Conservation (phyloP, 495 filamentous ascomycete genomes). For the Xylaria venustula region DNA sequence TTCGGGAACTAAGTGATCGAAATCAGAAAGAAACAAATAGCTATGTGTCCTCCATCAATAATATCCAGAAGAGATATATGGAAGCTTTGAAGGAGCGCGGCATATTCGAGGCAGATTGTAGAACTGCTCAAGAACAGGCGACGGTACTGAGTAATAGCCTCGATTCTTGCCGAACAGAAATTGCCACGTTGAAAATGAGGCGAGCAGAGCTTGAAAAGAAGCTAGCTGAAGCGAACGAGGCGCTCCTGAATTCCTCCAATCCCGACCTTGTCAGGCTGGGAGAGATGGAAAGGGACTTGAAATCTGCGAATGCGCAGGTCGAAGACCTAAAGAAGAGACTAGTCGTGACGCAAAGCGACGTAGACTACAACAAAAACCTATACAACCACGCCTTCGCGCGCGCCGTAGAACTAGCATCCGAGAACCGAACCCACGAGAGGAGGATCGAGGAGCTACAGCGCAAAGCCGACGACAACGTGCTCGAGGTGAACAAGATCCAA, state of each 20-base stretch:
- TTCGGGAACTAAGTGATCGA: conserved; percentile 27
- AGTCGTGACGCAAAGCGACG: conserved; percentile 36
- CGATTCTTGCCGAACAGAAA: conserved; percentile 44
- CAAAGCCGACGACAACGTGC: conserved; percentile 51
- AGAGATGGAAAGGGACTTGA: conserved; percentile 37
- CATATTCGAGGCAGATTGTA: conserved; percentile 33
- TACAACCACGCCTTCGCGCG: conserved; percentile 64
- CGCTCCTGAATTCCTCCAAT: conserved; percentile 46
- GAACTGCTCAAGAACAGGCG: conserved; percentile 25
- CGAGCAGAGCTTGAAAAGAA: conserved; percentile 47
- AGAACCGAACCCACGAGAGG: conserved; percentile 48
- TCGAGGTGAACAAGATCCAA: conserved; percentile 53
- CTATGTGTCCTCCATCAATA: conserved; percentile 24
- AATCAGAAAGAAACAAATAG: conserved; percentile 32
- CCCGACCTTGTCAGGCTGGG: conserved; percentile 51
- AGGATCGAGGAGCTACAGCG: conserved; percentile 49
- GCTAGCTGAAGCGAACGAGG: conserved; percentile 46
- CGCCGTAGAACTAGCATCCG: conserved; percentile 48
- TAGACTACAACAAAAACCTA: conserved; percentile 59
- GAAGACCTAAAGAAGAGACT: conserved; percentile 49
- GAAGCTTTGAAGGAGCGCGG: conserved; percentile 39
- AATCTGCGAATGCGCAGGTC: conserved; percentile 25
- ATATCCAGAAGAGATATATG: conserved; percentile 31
- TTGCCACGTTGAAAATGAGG: conserved; percentile 49
- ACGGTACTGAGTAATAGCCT: conserved; percentile 17